Base-by-base conservation (phyloP, 139 green algal genomes). In the Chlamydomonas incerta region DNA sequence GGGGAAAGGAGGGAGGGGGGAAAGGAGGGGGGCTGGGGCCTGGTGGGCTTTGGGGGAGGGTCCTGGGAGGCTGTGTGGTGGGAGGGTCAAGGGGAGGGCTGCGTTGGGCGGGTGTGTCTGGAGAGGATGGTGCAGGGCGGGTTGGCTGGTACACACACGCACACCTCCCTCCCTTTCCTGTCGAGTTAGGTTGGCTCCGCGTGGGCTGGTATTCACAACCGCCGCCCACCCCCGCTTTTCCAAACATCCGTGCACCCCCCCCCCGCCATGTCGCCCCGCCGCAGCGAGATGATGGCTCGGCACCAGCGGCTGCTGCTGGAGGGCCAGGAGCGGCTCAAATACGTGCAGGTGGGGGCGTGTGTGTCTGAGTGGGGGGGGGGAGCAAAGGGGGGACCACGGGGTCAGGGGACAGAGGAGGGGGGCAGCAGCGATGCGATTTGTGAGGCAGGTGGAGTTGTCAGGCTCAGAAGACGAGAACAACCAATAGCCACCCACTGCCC, bases 271-370 rank as follows among this genome's bases (percentile, higher is more conserved):
- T n/a, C 17, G 31, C 3, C 26, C 58, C 57, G 14, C 26, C 29
- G 1, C 79, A 85, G 79, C 47, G n/a, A 50, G 65, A 18, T 76
- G 31, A n/a, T 63, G 0, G 23, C 79, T 10, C 66, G 79, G 4
- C 46, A 85, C 47, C 47, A 85, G 65, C 79, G 66, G 23, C 47
- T 85, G 66, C 31, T 85, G 31, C n/a, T 76, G 66, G 79, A 85
- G 66, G 79, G 79, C 3, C 79, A 85, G 66, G 79, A 85, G 79
- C 63, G 79, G 47, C 79, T 85, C 21, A 35, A 37, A 11, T 85
- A 85, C 33, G 66, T 85, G 65, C 79, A 85, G 79, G 79, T 77
- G 71, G 41, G 41, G 6, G 8, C 41, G 8, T 8, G 41, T 50
- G 41, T 50, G 41, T 5, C 8, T 50, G 41, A 8, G 41, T 50